Evolutionary conservation across 768 basidiomycete genomes (phyloP), one percentile per base, ranked within the genome.

Genomic region (Lentinus tigrinus): DNA sequence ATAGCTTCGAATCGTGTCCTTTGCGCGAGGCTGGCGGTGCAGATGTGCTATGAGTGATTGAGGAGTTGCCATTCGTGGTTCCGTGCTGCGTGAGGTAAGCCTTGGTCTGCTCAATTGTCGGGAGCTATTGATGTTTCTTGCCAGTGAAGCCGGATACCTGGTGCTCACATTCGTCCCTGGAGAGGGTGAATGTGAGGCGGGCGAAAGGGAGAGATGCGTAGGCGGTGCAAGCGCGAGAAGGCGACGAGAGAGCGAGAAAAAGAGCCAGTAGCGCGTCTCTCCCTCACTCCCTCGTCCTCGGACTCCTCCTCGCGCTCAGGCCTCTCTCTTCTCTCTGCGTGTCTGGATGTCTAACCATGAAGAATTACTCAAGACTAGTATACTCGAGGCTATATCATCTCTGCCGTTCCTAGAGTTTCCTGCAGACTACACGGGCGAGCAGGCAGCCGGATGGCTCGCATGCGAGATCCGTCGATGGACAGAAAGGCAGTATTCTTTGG

Each of bases 401-500:
- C 81, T 85, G 56, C 81, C 84, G 9, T 83, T 85, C 5, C 66
- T 89, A 27, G 78, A 80, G 43, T 85, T 85, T 65, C 88, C 88
- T 1, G 76, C 82, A 9, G 65, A 74, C 49, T 60, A 67, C 19
- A 64, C 65, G 14, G 40, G 49, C 16, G 63, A 66, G 24, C 43
- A 49, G 16, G 65, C 76, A 2, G 82, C 84, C 39, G 77, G 80
- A 54, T 91, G 89, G 88, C 69, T 2, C 74, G 70, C n/a, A 70
- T 86, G 21, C 74, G 74, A 42, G 69, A 74, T 9, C 72, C 72
- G 17, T 67, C 68, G 6, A 70, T 75, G 16, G 85, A 89, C 58
- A 77, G 88, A 66, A 79, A 76, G 54, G 80, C 86, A 64, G 87
- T 87, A 1, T 92, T 89, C 75, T 92, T 91, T 64, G 90, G 90